phyloP scores from a whole-genome alignment of 1,139 yeast species.

The Geotrichum phurueaensis region DNA sequence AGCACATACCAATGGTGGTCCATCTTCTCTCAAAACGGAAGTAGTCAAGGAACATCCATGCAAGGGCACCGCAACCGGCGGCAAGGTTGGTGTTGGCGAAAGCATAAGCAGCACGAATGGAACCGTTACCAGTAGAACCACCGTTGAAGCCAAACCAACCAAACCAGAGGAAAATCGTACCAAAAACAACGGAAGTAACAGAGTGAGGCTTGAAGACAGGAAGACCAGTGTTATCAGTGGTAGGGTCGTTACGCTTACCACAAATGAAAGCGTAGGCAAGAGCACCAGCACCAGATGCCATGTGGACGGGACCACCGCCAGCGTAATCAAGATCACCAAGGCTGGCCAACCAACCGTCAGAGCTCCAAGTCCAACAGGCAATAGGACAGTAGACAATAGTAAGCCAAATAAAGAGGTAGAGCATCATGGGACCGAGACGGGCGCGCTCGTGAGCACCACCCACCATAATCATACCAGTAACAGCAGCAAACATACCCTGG shows the following conservation, averaged over 20 bases:
- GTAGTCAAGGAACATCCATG: constrained; percentile 91
- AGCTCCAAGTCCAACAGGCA: constrained; percentile 98
- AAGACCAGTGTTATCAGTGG: constrained; percentile 51
- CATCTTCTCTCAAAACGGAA: constrained; percentile 84
- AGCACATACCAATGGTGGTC: constrained; percentile 92
- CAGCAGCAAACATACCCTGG: constrained; percentile 95
- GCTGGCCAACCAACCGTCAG: constrained; percentile 76
- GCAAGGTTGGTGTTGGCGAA: constrained; percentile 88
- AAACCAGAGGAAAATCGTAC: constrained; percentile 91
- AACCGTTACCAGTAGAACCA: constrained; percentile 89
- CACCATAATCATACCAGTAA: constrained; percentile 85
- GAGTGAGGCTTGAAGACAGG: constrained; percentile 92
- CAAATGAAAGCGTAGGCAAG: constrained; percentile 83
- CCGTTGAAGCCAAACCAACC: constrained; percentile 99
- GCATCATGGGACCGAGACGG: constrained; percentile 93
- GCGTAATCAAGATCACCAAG: constrained; percentile 92
- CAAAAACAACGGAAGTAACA: constrained; percentile 82
- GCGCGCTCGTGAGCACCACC: constrained; percentile 99
- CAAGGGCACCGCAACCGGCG: constrained; percentile 83
- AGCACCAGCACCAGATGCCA: constrained; percentile 91
- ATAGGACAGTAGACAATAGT: constrained; percentile 93
- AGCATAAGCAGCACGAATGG: constrained; percentile 91
- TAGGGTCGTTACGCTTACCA: constrained; percentile 78
- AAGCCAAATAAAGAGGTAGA: constrained; percentile 86
- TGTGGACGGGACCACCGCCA: constrained; percentile 98